Conservation (phyloP, 371 early-diverging fungal genomes). For the Zychaea mexicana region DNA sequence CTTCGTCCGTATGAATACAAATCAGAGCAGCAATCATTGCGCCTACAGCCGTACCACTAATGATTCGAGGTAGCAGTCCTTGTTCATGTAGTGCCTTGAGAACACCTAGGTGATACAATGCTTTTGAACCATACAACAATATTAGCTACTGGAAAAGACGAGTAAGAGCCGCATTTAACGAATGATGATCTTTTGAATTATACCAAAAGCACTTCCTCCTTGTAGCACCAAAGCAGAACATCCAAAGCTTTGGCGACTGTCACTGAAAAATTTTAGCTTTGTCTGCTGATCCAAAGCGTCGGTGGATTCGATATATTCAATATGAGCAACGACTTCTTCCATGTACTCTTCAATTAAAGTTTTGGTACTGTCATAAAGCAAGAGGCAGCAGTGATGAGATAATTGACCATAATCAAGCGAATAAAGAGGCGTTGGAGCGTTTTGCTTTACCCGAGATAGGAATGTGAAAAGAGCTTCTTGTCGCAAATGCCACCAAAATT, state of each 20-base stretch:
- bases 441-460: constrained; percentile 52
- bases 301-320: constrained; percentile 60
- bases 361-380: constrained; percentile 61
- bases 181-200: neutral
- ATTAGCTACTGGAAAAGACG: too few relatives aligned
- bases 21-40: constrained; percentile 75
- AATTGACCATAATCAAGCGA: neutral
- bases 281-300: constrained; percentile 52
- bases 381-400: neutral
- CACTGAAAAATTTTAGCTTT: constrained; percentile 70
- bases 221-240: constrained; percentile 71
- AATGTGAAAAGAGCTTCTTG: constrained; percentile 57
- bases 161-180: neutral
- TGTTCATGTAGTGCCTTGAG: constrained; percentile 70
- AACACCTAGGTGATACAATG: constrained; percentile 74
- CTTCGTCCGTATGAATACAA: constrained; percentile 72
- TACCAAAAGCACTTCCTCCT: constrained; percentile 74
- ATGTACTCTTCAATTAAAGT: constrained; percentile 72
- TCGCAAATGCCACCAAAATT: constrained; percentile 79
- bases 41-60: constrained; percentile 74
- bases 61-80: constrained; percentile 68
- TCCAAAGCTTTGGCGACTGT: constrained; percentile 69
- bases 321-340: constrained; percentile 60
- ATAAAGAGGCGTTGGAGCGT: neutral
- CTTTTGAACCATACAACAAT: constrained; percentile 27